Evolutionary conservation across 371 early-diverging fungal genomes (phyloP), one percentile per base, ranked within the genome.

Genomic region (Mortierella sp.): DNA sequence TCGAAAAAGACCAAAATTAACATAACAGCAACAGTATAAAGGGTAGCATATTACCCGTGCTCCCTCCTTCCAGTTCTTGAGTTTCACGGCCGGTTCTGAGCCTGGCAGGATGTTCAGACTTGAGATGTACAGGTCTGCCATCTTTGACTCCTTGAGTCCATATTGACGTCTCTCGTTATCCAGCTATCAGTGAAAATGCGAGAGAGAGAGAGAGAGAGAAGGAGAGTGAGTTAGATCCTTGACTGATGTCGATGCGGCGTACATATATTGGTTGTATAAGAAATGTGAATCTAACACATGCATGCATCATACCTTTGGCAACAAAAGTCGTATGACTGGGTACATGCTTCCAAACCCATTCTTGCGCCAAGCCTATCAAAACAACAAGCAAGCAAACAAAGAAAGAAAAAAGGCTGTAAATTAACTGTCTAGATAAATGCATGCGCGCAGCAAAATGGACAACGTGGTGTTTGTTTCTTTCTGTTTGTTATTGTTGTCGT

Each of bases 51-150:
- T 67, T 85, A 86, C 74, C 64, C 89, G 69, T 26, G 74, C 43
- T 77, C 79, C 85, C 80, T 86, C 77, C 87, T 90, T 90, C 89
- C 91, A 95, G 52, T 92, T 86, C 41, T 88, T 78, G 9, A 95
- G 79, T 45, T 87, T 80, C 26, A 86, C 63, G 7, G 91, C 94
- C 45, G 92, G 90, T 10, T 73, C 83, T 4, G 93, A 91, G 19
- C 77, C 86, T 6, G 79, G 79, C 29, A 86, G 79, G 26, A 94
- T 78, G 14, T 89, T 89, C 52, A 95, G 78, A 22, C 89, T 90
- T 31, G 90, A 87, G 9, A 89, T 88, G 70, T 94, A 93, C 8
- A 90, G 66, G 40, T 87, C 87, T n/a, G 93, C 94, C 52, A 95
- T 85, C 53, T 85, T 86, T 67, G 87, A 87, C 66, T 95, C 94